A percentile compares a stretch with the other conserved stretches of the same genome.
Evolutionary conservation across 2,329 filamentous ascomycete species (phyloP).

Genomic region (Sodiomyces alkalinus): DNA sequence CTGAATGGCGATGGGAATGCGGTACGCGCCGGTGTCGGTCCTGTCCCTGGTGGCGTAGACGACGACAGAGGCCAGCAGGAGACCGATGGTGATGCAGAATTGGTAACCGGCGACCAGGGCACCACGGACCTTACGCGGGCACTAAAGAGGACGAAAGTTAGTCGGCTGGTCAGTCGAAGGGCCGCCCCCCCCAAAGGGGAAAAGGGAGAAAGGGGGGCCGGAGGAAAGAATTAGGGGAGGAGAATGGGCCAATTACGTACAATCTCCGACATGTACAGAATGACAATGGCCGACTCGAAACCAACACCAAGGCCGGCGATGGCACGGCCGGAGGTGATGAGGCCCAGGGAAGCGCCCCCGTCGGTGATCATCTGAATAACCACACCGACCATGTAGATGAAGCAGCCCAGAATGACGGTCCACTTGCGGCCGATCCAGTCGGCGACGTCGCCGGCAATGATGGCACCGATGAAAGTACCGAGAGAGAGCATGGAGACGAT

Average conservation of each 20-base stretch:
- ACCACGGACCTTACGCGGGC: constrained; percentile 57
- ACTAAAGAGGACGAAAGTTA: constrained; percentile 13
- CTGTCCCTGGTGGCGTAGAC: constrained; percentile 55
- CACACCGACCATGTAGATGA: constrained; percentile 55
- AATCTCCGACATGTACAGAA: constrained; percentile 81
- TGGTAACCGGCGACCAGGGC: constrained; percentile 72
- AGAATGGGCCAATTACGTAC: too few relatives aligned
- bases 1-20: constrained; percentile 69
- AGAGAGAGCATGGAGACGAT: constrained; percentile 65
- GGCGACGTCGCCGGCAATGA: constrained; percentile 63
- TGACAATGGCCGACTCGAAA: constrained; percentile 66
- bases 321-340: constrained; percentile 59
- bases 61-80: constrained; percentile 60
- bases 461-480: constrained; percentile 64
- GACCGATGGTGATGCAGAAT: constrained; percentile 68
- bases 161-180: constrained; percentile 6
- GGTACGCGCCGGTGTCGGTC: constrained; percentile 51
- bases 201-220: constrained; percentile 7
- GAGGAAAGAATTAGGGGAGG: background rate
- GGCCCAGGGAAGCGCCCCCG: constrained; percentile 31
- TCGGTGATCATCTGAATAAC: constrained; percentile 47
- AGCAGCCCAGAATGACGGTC: constrained; percentile 57
- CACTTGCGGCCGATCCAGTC: constrained; percentile 60
- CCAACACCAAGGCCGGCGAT: constrained; percentile 66
- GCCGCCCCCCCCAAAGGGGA: background rate